Evolutionary conservation across 176 grass and related monocot genomes (phyloP).

Genomic region (Miscanthus lutarioriparius): DNA sequence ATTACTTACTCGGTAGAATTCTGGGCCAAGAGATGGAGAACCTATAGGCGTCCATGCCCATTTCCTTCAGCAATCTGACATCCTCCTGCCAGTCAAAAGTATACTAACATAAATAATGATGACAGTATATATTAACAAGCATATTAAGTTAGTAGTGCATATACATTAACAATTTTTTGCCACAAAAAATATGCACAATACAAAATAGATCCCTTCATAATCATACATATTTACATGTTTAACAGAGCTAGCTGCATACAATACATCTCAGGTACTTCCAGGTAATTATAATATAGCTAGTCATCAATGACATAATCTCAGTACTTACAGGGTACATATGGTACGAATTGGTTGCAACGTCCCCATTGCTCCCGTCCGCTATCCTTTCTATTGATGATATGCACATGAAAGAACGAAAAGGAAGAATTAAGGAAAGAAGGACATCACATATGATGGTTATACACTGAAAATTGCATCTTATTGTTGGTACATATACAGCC

Average conservation of each 20-base stretch:
- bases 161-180: background rate
- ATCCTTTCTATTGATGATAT: background rate
- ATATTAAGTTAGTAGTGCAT: background rate
- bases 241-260: background rate
- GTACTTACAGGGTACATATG: background rate
- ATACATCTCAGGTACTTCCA: too few relatives aligned
- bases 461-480: background rate
- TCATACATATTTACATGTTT: background rate
- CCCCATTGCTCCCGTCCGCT: background rate
- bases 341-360: background rate
- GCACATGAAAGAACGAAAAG: background rate
- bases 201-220: background rate
- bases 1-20: constrained; percentile 11
- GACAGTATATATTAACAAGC: background rate
- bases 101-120: background rate
- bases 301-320: background rate
- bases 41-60: constrained; percentile 13
- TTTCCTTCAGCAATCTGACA: background rate
- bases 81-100: background rate
- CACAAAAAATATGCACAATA: background rate
- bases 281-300: too few relatives aligned
- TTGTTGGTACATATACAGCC: background rate
- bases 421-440: background rate
- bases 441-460: background rate
- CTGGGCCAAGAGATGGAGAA: constrained; percentile 21